Evolutionary conservation across 2,329 filamentous ascomycete genomes (phyloP), one percentile per base, ranked within the genome.

Genomic region (Fusarium pseudograminearum): DNA sequence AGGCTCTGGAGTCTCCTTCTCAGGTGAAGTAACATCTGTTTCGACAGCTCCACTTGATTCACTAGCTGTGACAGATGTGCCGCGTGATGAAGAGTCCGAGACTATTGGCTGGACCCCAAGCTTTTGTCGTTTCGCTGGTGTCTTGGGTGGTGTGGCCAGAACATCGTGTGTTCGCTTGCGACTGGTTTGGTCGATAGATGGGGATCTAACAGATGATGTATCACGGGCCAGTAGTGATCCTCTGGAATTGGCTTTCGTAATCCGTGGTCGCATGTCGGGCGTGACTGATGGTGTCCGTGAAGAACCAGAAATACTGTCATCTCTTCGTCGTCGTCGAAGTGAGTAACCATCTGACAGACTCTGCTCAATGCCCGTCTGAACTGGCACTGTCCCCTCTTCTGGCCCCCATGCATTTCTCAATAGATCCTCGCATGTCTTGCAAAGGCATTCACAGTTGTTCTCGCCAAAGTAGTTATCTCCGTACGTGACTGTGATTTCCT

Each of bases 401-500:
- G 83, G 86, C 38, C 88, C 86, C 97, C 97, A 99, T 2, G 96
- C 96, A 77, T 98, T 98, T 55, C 86, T 85, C 60, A 88, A 82
- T 5, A 85, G 83, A 24, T 86, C 84, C 80, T 99, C 96, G 78
- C 96, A 99, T 0, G 92, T 96, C 72, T 87, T 86, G 78, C 96
- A 99, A 3, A 99, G 83, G 77, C 96, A 99, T 77, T 99, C 96
- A 79, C 94, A 94, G 73, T 99, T 99, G 77, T 94, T 89, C 45
- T 93, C 90, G 4, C 96, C 96, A 81, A 99, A 99, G 78, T 99
- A 99, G 76, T 93, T 94, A 20, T 97, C 94, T 26, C 95, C 94
- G 75, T 99, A 99, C 0, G 91, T 95, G 0, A 99, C 96, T 0
- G 96, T 99, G 63, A 99, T 97, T 79, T 99, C 96, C 65, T 99